Base-by-base conservation (phyloP, 495 filamentous ascomycete species). In the Jackrogersella multiformis region DNA sequence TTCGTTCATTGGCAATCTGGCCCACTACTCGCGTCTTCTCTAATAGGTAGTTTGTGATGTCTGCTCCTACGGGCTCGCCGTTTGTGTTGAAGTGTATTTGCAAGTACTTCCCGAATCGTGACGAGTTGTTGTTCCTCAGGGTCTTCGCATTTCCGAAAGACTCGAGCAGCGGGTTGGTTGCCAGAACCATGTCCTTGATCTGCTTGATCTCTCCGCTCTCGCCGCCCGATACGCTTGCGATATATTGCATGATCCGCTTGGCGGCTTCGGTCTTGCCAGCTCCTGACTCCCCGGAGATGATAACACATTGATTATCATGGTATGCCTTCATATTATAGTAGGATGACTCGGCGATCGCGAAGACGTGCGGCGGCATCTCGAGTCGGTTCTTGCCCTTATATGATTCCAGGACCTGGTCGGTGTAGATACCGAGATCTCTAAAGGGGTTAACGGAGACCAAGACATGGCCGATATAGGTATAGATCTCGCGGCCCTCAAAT, bases 251-350 rank as follows among this genome's bases (percentile, higher is more conserved):
- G 66, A 99, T 90, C 67, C 94, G 88, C 83, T 99, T 99, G 53
- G 96, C 96, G 0, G 96, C 96, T 77, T 99, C 96, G n/a, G 96
- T 99, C 81, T 99, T 99, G 71, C 96, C 96, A 9, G 96, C 96
- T 61, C 96, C 96, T 7, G 96, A 98, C 82, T 99, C 96, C 67
- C 96, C 96, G 53, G 94, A 97, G 64, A 99, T 99, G 76, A 99
- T 99, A 52, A 99, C 94, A 80, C 96, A 99, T 74, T 99, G 96
- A 80, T 98, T 98, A 64, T 98, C 96, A 72, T 94, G 94, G 84
- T 99, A 98, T 15, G 92, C 94, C 68, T 97, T 97, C 96, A 99
- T 98, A 82, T 99, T 97, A 80, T 98, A 97, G 81, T 99, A 98
- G 49, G 94, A 80, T 3, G 93, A 90, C 79, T 99, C 96, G 69